Evolutionary conservation across 495 filamentous ascomycete genomes (phyloP).

Genomic region (Saxophila tyrrhenica): DNA sequence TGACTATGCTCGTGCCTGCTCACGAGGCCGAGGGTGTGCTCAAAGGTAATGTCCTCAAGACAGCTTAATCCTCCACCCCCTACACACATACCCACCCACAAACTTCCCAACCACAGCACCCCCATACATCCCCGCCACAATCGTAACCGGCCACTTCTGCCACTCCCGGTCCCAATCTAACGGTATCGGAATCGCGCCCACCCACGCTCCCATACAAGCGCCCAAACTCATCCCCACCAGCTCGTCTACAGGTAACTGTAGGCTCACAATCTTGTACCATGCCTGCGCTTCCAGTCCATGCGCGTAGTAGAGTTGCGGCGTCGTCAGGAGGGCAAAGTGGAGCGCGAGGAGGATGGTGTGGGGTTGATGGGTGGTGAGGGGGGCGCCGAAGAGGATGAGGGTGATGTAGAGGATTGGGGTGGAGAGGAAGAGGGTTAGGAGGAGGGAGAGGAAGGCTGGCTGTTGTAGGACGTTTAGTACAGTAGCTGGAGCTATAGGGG

Average conservation of each 20-base stretch:
- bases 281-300: constrained; percentile 63
- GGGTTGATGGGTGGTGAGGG: constrained; percentile 65
- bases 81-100: constrained; percentile 45
- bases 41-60: constrained; percentile 2
- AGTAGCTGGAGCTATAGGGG: background rate
- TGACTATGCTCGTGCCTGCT: too few relatives aligned
- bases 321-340: constrained; percentile 66
- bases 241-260: constrained; percentile 51
- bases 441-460: constrained; percentile 50
- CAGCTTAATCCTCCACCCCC: constrained; percentile 54
- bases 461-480: constrained; percentile 29
- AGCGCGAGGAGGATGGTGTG: constrained; percentile 70
- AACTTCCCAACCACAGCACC: constrained; percentile 55
- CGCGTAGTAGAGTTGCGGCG: constrained; percentile 66
- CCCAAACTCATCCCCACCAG: constrained; percentile 56
- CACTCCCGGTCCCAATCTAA: constrained; percentile 93
- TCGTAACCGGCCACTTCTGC: constrained; percentile 95
- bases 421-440: constrained; percentile 44
- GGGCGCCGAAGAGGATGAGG: constrained; percentile 83
- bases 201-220: constrained; percentile 53
- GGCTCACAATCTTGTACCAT: constrained; percentile 61
- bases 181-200: constrained; percentile 85
- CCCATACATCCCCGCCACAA: constrained; percentile 59
- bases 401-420: constrained; percentile 50
- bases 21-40: background rate